A percentile compares a stretch with the other conserved stretches of the same genome.
These are phyloP conservation scores for Monosporascus ibericus DNA, from an alignment of 2,329 filamentous ascomycete genomes.

Conservation along the genomic window DNA sequence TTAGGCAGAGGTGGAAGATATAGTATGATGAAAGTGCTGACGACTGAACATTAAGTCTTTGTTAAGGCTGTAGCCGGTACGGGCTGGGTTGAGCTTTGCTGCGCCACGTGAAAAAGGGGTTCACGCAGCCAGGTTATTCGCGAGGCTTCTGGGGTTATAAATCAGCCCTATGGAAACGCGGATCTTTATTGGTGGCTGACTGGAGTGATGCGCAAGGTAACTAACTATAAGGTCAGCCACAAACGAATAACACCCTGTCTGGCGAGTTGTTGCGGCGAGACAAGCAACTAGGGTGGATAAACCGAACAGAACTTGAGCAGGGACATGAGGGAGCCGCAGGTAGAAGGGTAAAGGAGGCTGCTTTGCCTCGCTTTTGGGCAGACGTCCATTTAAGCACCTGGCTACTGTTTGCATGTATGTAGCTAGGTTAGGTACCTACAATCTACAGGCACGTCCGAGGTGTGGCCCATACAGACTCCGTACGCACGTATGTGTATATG, in stretches of 20 bases:
- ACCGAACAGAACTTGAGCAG: not conserved
- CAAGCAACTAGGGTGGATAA: not conserved
- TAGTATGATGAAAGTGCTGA: too few relatives aligned
- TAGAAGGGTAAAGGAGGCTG: not conserved
- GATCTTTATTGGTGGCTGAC: not conserved
- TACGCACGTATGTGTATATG: too few relatives aligned
- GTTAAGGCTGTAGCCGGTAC: too few relatives aligned
- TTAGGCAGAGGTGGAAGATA: too few relatives aligned
- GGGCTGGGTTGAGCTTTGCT: not conserved
- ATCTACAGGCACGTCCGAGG: not conserved
- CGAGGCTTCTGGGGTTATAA: not conserved
- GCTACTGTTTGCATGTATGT: not conserved
- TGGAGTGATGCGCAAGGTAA: not conserved
- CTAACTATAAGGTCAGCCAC: not conserved
- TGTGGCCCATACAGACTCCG: not conserved
- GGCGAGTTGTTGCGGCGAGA: not conserved
- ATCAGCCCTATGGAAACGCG: not conserved
- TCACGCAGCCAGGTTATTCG: not conserved
- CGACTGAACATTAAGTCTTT: not conserved
- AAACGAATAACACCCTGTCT: not conserved
- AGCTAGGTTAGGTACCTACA: not conserved
- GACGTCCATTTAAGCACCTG: not conserved
- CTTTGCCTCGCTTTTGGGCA: not conserved
- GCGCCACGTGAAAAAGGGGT: not conserved
- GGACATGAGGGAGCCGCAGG: not conserved